Percentiles rank a stretch among this genome's conserved stretches.
phyloP scores from a whole-genome alignment of 2,329 filamentous ascomycete species.

The Ophiobolus disseminans region DNA sequence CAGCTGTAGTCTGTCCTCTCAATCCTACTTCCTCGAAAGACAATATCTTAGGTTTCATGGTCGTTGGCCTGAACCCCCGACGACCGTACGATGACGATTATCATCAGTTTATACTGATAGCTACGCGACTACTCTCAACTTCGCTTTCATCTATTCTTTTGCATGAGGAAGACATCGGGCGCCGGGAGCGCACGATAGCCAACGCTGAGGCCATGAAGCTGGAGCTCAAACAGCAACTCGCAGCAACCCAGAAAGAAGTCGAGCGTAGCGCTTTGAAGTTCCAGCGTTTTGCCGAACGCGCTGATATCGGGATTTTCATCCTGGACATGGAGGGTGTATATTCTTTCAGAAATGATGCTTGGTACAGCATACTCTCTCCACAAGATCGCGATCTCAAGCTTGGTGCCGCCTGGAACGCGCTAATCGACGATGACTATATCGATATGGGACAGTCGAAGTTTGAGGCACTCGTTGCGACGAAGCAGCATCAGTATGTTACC shows the following conservation, averaged over 20 bases:
- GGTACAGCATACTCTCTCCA: slow-evolving; percentile 42
- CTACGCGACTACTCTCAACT: slow-evolving; percentile 47
- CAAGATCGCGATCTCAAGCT: slow-evolving; percentile 21
- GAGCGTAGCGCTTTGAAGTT: slow-evolving; percentile 38
- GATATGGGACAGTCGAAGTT: slow-evolving; percentile 22
- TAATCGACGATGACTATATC: slow-evolving; percentile 25
- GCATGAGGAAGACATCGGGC: slow-evolving; percentile 48
- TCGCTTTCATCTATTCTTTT: slow-evolving; percentile 50
- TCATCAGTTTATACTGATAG: slow-evolving; percentile 45
- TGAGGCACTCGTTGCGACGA: slow-evolving; percentile 16
- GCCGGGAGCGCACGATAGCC: slow-evolving; percentile 41
- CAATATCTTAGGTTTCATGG: slow-evolving; percentile 49
- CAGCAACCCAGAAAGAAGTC: slow-evolving; percentile 34
- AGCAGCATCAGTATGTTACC: slow-evolving; percentile 25
- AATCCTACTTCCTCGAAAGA: slow-evolving; percentile 40
- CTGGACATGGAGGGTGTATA: slow-evolving; percentile 42
- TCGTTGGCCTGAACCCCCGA: slow-evolving; percentile 50
- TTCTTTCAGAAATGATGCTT: slow-evolving; percentile 50
- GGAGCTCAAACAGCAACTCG: slow-evolving; percentile 13
- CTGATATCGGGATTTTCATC: slow-evolving; percentile 49
- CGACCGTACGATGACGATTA: slow-evolving; percentile 51
- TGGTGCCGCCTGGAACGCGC: slow-evolving; percentile 22
- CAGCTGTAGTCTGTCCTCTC: slow-evolving; percentile 46
- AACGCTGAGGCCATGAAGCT: slow-evolving; percentile 22
- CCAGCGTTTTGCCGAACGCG: slow-evolving; percentile 42